These are phyloP conservation scores for Fagopyrum esculentum DNA, from an alignment of 148 eudicot species.

Conservation along the genomic window DNA sequence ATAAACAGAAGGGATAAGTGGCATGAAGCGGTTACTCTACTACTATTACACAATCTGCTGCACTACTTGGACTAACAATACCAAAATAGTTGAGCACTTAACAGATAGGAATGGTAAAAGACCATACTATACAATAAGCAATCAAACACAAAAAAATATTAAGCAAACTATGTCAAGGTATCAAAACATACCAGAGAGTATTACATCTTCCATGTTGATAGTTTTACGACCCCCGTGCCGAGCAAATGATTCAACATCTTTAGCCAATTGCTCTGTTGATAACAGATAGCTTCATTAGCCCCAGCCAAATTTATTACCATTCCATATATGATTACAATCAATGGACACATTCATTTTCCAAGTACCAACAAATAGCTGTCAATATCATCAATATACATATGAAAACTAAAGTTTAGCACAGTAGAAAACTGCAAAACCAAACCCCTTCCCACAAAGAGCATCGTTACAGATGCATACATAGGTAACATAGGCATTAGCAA, in stretches of 20 bases:
- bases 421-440: neutral
- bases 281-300: conserved; percentile 14
- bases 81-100: neutral
- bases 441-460: neutral
- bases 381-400: neutral
- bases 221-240: conserved; percentile 87
- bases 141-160: neutral
- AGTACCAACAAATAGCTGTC: neutral
- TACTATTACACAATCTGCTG: neutral
- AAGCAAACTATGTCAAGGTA: neutral
- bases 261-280: conserved; percentile 78
- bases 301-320: neutral
- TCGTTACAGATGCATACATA: no score
- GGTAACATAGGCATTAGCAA: no score
- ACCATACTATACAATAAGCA: neutral
- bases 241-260: conserved; percentile 85
- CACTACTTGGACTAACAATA: neutral
- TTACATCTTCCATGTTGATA: conserved; percentile 89
- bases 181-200: conserved; percentile 61
- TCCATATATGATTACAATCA: neutral
- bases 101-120: neutral
- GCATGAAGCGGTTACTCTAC: neutral
- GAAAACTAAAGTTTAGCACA: neutral
- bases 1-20: neutral
- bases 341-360: neutral